These are phyloP conservation scores for Linderina pennispora DNA, from an alignment of 192 early-diverging fungal genomes.

Conservation along the genomic window DNA sequence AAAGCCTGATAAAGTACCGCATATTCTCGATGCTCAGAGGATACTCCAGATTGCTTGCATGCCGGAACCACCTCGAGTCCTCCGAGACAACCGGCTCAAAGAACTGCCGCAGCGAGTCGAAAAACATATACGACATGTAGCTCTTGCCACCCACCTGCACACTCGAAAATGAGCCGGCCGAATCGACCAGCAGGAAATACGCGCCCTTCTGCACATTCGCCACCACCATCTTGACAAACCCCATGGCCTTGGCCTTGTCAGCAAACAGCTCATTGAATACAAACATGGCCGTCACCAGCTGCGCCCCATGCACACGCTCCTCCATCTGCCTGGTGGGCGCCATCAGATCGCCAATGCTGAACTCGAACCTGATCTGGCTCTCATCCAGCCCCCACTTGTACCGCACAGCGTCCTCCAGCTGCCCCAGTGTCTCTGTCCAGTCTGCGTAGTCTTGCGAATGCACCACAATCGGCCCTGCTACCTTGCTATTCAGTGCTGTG, in stretches of 20 bases:
- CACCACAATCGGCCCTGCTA: constrained; percentile 11
- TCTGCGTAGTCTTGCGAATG: constrained; percentile 60
- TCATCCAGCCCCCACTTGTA: constrained; percentile 44
- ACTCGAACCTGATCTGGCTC: constrained; percentile 49
- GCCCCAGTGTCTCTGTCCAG: constrained; percentile 50
- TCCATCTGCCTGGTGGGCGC: constrained; percentile 43
- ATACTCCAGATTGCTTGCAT: constrained; percentile 61
- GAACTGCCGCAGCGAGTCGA: constrained; percentile 66
- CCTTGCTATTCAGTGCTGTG: background rate
- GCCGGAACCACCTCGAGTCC: constrained; percentile 74
- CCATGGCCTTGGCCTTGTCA: constrained; percentile 68
- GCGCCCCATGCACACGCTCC: constrained; percentile 47
- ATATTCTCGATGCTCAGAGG: constrained; percentile 82
- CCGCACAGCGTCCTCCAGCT: constrained; percentile 51
- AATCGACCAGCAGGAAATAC: constrained; percentile 76
- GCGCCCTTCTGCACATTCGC: constrained; percentile 56
- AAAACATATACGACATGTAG: constrained; percentile 89
- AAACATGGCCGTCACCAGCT: constrained; percentile 85
- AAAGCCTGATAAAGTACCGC: constrained; percentile 86
- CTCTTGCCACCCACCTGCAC: constrained; percentile 60
- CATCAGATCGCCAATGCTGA: constrained; percentile 56
- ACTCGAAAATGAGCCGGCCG: constrained; percentile 90
- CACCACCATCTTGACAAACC: constrained; percentile 66
- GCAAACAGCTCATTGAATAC: constrained; percentile 88
- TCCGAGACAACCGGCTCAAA: constrained; percentile 61